Evolutionary conservation across 192 early-diverging fungal genomes (phyloP), one percentile per base, ranked within the genome.

Genomic region (Thamnidium elegans): DNA sequence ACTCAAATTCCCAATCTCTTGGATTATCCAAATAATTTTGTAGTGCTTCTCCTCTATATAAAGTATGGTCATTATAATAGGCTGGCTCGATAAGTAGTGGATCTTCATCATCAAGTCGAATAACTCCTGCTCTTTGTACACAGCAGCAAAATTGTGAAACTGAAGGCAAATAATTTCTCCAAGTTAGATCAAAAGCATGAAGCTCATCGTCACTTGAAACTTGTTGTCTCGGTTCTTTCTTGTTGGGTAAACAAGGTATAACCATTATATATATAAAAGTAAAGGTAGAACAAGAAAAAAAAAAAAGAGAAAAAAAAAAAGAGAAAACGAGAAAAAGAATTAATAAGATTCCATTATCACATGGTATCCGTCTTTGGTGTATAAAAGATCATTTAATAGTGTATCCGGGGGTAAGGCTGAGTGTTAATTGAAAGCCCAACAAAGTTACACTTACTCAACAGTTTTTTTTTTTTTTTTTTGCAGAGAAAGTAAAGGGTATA

Each of bases 161-260:
- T 34, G 74, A 75, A 17, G 74, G 74, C n/a, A 75, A 21, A 30
- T 75, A 75, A 59, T 80, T 74, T 61, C 61, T 70, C 75, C 78
- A 76, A 32, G 78, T 77, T 34, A 77, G 68, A 53, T 80, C 75
- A 52, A 72, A 72, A 13, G 70, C 74, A 51, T 69, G 71, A 43
- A 55, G 50, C 50, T 71, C 71, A 26, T 62, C 65, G 61, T 66
- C 63, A 31, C 44, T 62, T 59, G 50, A 39, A 39, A 10, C 36
- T 39, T 39, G 50, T 30, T 59, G 68, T 54, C 71, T 39, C 4
- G 36, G 5, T 17, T 30, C 15, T 56, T 56, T 30, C 30, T 34
- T 56, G 11, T 55, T 55, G 7, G 55, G 30, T 39, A 56, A 39
- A 17, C 55, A 56, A 34, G 55, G 55, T 39, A 56, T 56, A 34